A percentile compares a stretch with the other conserved stretches of the same genome.
phyloP scores from a whole-genome alignment of 768 basidiomycete species.

The Boletus coccyginus region DNA sequence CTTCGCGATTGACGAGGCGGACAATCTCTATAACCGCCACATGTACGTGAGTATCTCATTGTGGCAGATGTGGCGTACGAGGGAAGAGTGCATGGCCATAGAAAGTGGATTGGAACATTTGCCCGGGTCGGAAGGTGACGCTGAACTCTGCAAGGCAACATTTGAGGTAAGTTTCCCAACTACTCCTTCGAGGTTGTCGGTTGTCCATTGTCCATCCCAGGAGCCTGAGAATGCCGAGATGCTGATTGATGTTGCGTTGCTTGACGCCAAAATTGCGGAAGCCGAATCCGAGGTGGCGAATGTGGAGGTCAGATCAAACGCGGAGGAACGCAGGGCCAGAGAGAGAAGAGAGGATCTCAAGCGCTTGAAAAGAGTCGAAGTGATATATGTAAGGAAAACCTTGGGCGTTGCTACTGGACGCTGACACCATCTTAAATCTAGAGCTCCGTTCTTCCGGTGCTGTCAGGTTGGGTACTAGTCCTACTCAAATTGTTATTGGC shows the following conservation, averaged over 20 bases:
- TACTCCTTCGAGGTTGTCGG: background rate
- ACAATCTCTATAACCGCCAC: constrained; percentile 83
- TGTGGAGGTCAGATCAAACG: constrained; percentile 45
- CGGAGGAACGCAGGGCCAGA: constrained; percentile 60
- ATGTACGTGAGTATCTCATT: constrained; percentile 87
- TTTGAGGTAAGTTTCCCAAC: constrained; percentile 34
- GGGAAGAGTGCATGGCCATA: constrained; percentile 92
- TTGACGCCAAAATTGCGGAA: constrained; percentile 75
- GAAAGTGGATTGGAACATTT: constrained; percentile 89
- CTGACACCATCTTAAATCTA: constrained; percentile 31
- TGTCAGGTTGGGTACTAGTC: constrained; percentile 91
- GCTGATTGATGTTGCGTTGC: constrained; percentile 67
- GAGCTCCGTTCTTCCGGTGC: constrained; percentile 78
- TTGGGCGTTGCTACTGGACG: background rate
- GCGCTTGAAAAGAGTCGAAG: constrained; percentile 85
- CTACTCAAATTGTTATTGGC: constrained; percentile 89
- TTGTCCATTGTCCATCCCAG: constrained; percentile 29
- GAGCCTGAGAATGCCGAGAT: constrained; percentile 61
- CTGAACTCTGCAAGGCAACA: constrained; percentile 49
- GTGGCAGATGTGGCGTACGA: constrained; percentile 92
- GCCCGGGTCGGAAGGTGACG: constrained; percentile 62
- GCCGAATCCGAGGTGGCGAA: constrained; percentile 54
- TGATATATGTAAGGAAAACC: constrained; percentile 76
- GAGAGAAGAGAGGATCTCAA: constrained; percentile 78
- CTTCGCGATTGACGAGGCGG: constrained; percentile 94